Base-by-base conservation (phyloP, 148 eudicot genomes). In the Persicaria tinctoria region DNA sequence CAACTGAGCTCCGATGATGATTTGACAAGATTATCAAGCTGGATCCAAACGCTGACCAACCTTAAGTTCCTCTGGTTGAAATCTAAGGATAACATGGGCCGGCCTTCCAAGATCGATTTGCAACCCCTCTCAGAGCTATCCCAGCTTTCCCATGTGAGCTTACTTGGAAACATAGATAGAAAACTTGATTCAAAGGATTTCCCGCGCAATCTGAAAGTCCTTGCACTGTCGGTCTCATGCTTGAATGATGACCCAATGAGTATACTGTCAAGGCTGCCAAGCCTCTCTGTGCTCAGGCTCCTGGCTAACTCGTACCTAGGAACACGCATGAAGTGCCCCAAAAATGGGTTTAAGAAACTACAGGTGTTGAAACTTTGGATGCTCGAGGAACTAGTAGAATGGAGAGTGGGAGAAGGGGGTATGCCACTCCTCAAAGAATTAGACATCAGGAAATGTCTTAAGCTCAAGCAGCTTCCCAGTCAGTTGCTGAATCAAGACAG, bases 311-410 rank as follows among this genome's bases (percentile, higher is more conserved):
- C 89, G 1, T 86, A 74, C 62, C 5, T 82, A 6, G 87, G 84
- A 62, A 1, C 53, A 41, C 23, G 46, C 46, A 62, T 84, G 49
- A 45, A 44, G 2, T 86, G 87, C 74, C 84, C 73, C 6, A 11
- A 6, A 45, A 72, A 47, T n/a, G 82, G 82, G 7, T 86, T 86
- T 53, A 6, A 0, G 2, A 76, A 74, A 73, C 85, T 86, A 16
- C 38, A 62, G 9, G 82, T 82, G 14, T 72, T 86, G 56, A 86
- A 84, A 72, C 77, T 86, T 11, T 86, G 89, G 89, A 82, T 74
- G 84, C 78, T 86, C 79, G 64, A 69, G 79, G 60, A 80, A 8
- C 64, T 86, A 75, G 62, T 51, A 32, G 56, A 79, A 8, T 86
- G 79, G 87, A 74, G 4, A 4, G 75, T 86, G 75, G 44, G 77